These are phyloP conservation scores for Penicillium longicatenatum DNA, from an alignment of 495 filamentous ascomycete genomes.

Conservation along the genomic window DNA sequence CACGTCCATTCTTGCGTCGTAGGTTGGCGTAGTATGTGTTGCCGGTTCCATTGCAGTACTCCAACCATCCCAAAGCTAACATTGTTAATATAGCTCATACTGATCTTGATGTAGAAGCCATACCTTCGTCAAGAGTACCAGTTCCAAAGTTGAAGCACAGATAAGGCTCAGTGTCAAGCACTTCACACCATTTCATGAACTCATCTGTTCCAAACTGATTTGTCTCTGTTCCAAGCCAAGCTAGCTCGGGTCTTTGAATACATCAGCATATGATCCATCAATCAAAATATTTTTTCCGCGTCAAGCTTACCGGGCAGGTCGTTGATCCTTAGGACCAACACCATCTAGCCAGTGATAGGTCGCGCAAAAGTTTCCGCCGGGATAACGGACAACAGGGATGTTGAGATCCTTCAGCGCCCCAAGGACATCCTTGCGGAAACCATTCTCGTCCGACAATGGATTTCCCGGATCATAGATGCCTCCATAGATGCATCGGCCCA, in stretches of 20 bases:
- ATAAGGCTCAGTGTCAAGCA: conserved; percentile 70
- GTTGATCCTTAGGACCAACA: conserved; percentile 66
- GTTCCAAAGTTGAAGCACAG: conserved; percentile 77
- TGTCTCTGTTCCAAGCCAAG: conserved; percentile 72
- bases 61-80: conserved; percentile 69
- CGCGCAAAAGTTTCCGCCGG: conserved; percentile 78
- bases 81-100: neutral
- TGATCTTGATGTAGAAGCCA: neutral
- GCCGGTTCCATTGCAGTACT: conserved; percentile 74
- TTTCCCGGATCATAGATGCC: conserved; percentile 78
- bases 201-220: conserved; percentile 83
- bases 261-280: neutral
- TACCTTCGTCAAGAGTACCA: conserved; percentile 69
- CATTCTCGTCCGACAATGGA: conserved; percentile 68
- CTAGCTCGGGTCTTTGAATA: conserved; percentile 62
- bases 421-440: conserved; percentile 76
- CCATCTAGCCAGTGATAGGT: conserved; percentile 86
- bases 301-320: conserved; percentile 52
- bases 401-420: conserved; percentile 67
- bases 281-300: neutral
- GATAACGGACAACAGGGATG: conserved; percentile 75
- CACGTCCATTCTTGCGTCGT: conserved; percentile 67
- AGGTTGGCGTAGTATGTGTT: conserved; percentile 81
- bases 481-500: conserved; percentile 84
- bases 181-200: conserved; percentile 77